Evolutionary conservation across 1,284 basidiomycete species (phyloP), one percentile per base, ranked within the genome.

Genomic region (Ceratobasidium sp.): DNA sequence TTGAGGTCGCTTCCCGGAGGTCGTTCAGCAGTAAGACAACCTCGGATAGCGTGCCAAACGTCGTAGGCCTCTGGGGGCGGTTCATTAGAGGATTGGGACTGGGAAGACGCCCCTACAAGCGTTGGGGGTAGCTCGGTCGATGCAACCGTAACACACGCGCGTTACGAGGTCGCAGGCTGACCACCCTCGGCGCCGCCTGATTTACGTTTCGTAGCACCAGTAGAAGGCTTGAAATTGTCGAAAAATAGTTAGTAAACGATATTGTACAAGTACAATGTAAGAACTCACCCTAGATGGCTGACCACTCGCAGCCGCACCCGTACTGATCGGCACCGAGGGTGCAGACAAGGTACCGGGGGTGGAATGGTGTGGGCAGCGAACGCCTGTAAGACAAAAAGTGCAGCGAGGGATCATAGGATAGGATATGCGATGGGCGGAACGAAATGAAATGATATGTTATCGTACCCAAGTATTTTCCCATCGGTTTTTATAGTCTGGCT

Each of bases 111-210:
- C 8, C 7, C 51, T 28, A 54, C 51, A 13, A 54, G 51, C 51
- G 51, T 54, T 54, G 51, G 51, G 20, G 51, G 51, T 54, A n/a
- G 51, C 51, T 54, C 51, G n/a, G 51, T 54, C 20, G 39, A 42
- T 42, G n/a, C n/a, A n/a, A 20, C 20, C 10, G 51, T 54, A 28
- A 54, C 20, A 20, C 51, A 20, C 26, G n/a, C 20, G 26, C 51
- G 51, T 20, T 54, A 15, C 8, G 51, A 54, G 8, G 51, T 28
- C 8, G 51, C 8, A 23, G 26, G 51, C n/a, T n/a, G 20, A n/a
- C n/a, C 51, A 20, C 51, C 51, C 51, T 10, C 20, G 11, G 51
- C n/a, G 20, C 51, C 26, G 20, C 51, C n/a, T 54, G 51, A 54
- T 28, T 54, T 54, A 28, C 51, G 51, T n/a, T 54, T 54, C 51